A percentile compares a stretch with the other conserved stretches of the same genome.
Evolutionary conservation across 495 filamentous ascomycete species (phyloP).

Genomic region (Astrothelium subdiscretum): DNA sequence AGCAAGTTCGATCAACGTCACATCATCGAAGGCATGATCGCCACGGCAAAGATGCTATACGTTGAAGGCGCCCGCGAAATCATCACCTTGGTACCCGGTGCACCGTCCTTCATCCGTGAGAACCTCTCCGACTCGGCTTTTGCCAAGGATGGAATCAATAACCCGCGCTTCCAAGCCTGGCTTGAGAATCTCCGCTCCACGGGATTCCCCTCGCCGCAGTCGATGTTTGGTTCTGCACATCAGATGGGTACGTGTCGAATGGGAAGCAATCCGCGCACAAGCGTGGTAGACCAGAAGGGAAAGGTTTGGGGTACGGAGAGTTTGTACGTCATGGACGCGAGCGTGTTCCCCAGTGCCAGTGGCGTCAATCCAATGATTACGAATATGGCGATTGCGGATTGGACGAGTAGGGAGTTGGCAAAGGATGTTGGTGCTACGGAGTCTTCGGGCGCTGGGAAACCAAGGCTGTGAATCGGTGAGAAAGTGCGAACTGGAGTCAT

Average conservation of each 20-base stretch:
- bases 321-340: slow-evolving; percentile 74
- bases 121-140: slow-evolving; percentile 25
- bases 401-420: slow-evolving; percentile 33
- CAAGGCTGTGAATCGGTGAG: not conserved
- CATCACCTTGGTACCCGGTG: slow-evolving; percentile 44
- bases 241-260: slow-evolving; percentile 91
- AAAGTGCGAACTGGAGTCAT: too few relatives aligned
- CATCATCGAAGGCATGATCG: slow-evolving; percentile 59
- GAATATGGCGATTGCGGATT: slow-evolving; percentile 70
- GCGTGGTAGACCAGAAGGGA: slow-evolving; percentile 66
- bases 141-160: slow-evolving; percentile 44
- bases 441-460: not conserved
- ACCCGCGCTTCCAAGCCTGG: slow-evolving; percentile 57
- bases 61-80: slow-evolving; percentile 70
- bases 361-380: slow-evolving; percentile 95
- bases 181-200: slow-evolving; percentile 40
- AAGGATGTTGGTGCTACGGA: slow-evolving; percentile 28
- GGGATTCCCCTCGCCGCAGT: slow-evolving; percentile 40
- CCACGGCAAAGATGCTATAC: slow-evolving; percentile 62
- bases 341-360: slow-evolving; percentile 78
- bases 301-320: slow-evolving; percentile 65
- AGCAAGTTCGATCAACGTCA: slow-evolving; percentile 59
- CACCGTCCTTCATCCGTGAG: slow-evolving; percentile 54
- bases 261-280: slow-evolving; percentile 43
- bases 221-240: slow-evolving; percentile 54